phyloP scores from a whole-genome alignment of 2,329 filamentous ascomycete genomes.

The Colletotrichum liaoningense region DNA sequence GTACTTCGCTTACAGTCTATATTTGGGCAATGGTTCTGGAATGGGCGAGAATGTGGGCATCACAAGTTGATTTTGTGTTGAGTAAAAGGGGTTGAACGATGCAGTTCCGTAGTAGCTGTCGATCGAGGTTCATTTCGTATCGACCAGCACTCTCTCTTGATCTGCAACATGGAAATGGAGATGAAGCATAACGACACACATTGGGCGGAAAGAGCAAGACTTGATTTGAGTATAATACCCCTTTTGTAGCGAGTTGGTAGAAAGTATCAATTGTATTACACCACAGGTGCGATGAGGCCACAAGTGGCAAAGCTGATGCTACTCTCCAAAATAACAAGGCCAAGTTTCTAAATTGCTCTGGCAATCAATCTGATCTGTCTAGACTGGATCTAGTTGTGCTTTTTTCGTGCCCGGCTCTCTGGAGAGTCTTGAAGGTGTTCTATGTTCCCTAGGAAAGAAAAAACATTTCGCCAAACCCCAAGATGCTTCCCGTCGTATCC shows the following conservation, averaged over 20 bases:
- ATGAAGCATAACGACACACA: neutral
- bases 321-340: neutral
- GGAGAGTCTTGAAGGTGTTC: slow-evolving; percentile 35
- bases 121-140: neutral
- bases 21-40: too few relatives aligned
- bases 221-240: slow-evolving; percentile 5
- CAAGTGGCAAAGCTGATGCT: neutral
- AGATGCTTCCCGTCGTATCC: slow-evolving; percentile 8
- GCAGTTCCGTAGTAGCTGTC: neutral
- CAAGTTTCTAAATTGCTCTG: slow-evolving; percentile 17
- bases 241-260: neutral
- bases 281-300: neutral
- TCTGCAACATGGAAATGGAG: neutral
- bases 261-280: neutral
- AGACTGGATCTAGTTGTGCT: slow-evolving; percentile 28
- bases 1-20: neutral
- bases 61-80: neutral
- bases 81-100: neutral
- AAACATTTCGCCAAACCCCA: slow-evolving; percentile 18
- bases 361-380: slow-evolving; percentile 27
- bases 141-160: neutral
- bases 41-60: neutral
- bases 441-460: slow-evolving; percentile 13
- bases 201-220: neutral
- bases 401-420: slow-evolving; percentile 33